These are phyloP conservation scores for Stipa capillata DNA, from an alignment of 176 grass and related monocot species.

Conservation along the genomic window DNA sequence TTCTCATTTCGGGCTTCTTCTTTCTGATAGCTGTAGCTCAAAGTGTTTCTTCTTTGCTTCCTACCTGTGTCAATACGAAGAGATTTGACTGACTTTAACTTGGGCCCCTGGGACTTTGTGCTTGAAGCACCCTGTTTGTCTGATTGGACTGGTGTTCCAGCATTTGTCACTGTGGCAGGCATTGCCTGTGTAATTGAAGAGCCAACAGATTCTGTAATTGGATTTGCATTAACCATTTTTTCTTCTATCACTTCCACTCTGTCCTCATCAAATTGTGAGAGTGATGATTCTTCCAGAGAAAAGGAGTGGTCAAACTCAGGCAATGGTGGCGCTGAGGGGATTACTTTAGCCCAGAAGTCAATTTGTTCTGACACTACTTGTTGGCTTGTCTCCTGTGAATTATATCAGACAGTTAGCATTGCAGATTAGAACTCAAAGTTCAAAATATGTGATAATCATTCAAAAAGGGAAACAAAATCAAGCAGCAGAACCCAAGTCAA, in stretches of 20 bases:
- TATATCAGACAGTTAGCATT: conserved; percentile 7
- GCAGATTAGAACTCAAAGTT: conserved; percentile 5
- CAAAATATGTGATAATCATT: neutral
- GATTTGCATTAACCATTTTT: conserved; percentile 10
- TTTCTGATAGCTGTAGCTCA: conserved; percentile 22
- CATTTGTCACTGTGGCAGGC: too few relatives aligned
- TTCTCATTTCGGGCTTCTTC: conserved; percentile 27
- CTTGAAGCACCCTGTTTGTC: conserved; percentile 29
- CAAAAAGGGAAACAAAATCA: neutral
- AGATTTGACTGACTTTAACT: conserved; percentile 65
- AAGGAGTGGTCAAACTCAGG: conserved; percentile 11
- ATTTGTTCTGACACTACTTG: conserved; percentile 13
- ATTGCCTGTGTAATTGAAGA: conserved; percentile 23
- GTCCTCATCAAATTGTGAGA: conserved; percentile 28
- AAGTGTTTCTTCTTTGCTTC: conserved; percentile 13
- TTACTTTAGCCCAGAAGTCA: neutral
- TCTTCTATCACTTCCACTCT: neutral
- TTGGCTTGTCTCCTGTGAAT: conserved; percentile 27
- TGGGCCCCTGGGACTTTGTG: conserved; percentile 41
- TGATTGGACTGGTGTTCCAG: conserved; percentile 7
- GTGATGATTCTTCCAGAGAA: neutral
- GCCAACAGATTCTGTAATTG: conserved; percentile 30
- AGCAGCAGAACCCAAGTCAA: neutral
- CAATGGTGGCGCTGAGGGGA: conserved; percentile 45
- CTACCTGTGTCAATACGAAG: conserved; percentile 61